Percentiles rank a stretch among this genome's conserved stretches.
phyloP scores from a whole-genome alignment of 2,329 filamentous ascomycete genomes.

The Penicillium freii region DNA sequence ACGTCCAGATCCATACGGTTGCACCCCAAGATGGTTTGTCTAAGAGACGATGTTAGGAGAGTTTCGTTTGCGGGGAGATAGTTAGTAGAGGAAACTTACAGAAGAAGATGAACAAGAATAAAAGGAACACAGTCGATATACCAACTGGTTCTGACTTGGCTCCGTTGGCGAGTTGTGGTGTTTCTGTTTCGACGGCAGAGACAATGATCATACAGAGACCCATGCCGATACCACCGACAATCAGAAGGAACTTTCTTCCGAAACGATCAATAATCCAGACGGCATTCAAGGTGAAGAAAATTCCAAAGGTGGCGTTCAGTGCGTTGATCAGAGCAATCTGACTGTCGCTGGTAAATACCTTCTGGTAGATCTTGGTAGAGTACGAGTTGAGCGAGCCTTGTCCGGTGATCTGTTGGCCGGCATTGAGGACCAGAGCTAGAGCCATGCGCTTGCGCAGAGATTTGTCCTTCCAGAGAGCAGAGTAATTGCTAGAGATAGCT shows the following conservation, averaged over 20 bases:
- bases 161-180: conserved; percentile 50
- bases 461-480: conserved; percentile 67
- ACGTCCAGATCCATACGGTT: conserved; percentile 69
- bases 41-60: conserved; percentile 29
- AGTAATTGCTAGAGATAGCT: conserved; percentile 61
- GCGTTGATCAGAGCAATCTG: conserved; percentile 72
- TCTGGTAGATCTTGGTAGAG: conserved; percentile 71
- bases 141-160: conserved; percentile 60
- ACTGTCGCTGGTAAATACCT: conserved; percentile 59
- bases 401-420: conserved; percentile 69
- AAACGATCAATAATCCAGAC: conserved; percentile 72
- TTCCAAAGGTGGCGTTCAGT: conserved; percentile 69
- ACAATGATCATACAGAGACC: conserved; percentile 68
- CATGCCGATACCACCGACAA: conserved; percentile 68
- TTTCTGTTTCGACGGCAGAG: conserved; percentile 56
- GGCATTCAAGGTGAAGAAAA: conserved; percentile 70
- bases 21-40: conserved; percentile 69
- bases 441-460: conserved; percentile 65
- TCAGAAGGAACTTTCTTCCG: conserved; percentile 67
- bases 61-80: conserved; percentile 6
- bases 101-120: conserved; percentile 62
- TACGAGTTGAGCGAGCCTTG: conserved; percentile 72
- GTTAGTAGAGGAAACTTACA: conserved; percentile 21
- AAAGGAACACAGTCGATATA: conserved; percentile 66
- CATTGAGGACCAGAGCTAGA: conserved; percentile 65